Evolutionary conservation across 2,329 filamentous ascomycete species (phyloP).

Genomic region (Pseudocercospora macadamiae): DNA sequence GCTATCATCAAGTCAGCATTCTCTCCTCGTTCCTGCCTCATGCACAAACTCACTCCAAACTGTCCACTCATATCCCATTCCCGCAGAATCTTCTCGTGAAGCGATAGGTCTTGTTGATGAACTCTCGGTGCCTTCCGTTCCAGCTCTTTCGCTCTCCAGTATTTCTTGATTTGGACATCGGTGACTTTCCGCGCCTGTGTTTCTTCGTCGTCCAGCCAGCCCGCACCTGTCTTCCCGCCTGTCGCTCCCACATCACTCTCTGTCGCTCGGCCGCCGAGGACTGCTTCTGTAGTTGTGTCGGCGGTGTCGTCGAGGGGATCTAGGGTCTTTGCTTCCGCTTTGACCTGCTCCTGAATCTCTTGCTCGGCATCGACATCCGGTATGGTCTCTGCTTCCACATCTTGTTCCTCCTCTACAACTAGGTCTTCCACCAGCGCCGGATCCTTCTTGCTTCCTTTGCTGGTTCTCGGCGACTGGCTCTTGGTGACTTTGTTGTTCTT

Average conservation of each 20-base stretch:
- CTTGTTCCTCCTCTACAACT: slow-evolving; percentile 19
- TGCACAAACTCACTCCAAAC: slow-evolving; percentile 74
- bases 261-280: slow-evolving; percentile 36
- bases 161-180: slow-evolving; percentile 70
- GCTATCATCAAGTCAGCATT: slow-evolving; percentile 55
- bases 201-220: slow-evolving; percentile 48
- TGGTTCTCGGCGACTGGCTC: slow-evolving; percentile 44
- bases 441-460: slow-evolving; percentile 43
- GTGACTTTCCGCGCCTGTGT: slow-evolving; percentile 65
- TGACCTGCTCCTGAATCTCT: slow-evolving; percentile 43
- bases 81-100: slow-evolving; percentile 82
- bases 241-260: slow-evolving; percentile 46
- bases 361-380: slow-evolving; percentile 38
- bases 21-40: neutral
- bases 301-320: slow-evolving; percentile 27
- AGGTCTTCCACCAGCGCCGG: slow-evolving; percentile 39
- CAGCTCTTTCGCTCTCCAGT: slow-evolving; percentile 75
- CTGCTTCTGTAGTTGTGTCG: slow-evolving; percentile 30
- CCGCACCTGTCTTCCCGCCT: slow-evolving; percentile 47
- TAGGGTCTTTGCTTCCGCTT: slow-evolving; percentile 34
- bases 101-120: slow-evolving; percentile 72
- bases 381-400: slow-evolving; percentile 35
- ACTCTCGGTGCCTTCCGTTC: slow-evolving; percentile 70
- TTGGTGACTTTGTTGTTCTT: slow-evolving; percentile 58
- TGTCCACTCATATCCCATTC: slow-evolving; percentile 92